Conservation (phyloP, 257 asterid genomes). For the Craterostigma plantagineum region DNA sequence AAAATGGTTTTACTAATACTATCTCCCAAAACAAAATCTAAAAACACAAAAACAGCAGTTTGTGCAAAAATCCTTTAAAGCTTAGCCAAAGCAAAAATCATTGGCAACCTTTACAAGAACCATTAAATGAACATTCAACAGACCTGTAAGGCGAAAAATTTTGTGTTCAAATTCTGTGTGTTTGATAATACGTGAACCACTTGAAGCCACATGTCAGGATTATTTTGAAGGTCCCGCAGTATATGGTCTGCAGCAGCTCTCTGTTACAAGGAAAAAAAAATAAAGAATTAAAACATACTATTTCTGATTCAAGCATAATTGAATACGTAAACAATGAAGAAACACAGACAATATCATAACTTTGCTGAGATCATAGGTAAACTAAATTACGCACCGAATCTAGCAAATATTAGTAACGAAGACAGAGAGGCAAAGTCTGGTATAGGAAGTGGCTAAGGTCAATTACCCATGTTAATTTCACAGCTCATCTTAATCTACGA, state of each 20-base stretch:
- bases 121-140: too few species aligned
- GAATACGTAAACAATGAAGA: too few species aligned
- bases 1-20: constrained; percentile 6
- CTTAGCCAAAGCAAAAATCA: too few species aligned
- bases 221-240: constrained; percentile 82
- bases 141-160: constrained; percentile 90
- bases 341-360: too few species aligned
- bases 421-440: too few species aligned
- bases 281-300: constrained; percentile 2
- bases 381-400: too few species aligned
- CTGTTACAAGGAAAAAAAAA: constrained; percentile 21
- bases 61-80: neutral
- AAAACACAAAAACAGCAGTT: constrained; percentile 1
- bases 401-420: too few species aligned
- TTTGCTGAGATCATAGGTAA: too few species aligned
- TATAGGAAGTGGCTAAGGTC: too few species aligned
- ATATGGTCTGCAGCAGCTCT: constrained; percentile 81
- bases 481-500: too few species aligned
- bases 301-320: neutral
- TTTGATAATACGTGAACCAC: constrained; percentile 82
- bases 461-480: too few species aligned
- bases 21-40: constrained; percentile 5
- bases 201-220: constrained; percentile 98
- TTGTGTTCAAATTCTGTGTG: constrained; percentile 64
- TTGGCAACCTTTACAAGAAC: too few species aligned